phyloP scores from a whole-genome alignment of 2,329 filamentous ascomycete genomes.

The Sclerotinia nivalis region DNA sequence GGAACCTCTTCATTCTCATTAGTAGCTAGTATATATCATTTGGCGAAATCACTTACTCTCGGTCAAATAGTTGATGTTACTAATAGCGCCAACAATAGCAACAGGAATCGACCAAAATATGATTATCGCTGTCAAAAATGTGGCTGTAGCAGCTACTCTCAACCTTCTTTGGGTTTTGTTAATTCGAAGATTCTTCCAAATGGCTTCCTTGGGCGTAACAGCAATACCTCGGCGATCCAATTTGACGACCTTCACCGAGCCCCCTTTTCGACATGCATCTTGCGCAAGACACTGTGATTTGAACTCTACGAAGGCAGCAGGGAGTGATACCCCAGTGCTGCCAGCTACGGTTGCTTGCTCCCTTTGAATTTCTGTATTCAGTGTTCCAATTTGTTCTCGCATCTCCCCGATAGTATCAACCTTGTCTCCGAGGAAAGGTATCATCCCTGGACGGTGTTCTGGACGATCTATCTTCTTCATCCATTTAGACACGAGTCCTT shows the following conservation, averaged over 20 bases:
- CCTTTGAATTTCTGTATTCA: constrained; percentile 69
- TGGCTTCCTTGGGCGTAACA: constrained; percentile 75
- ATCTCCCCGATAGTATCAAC: constrained; percentile 94
- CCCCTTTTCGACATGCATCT: constrained; percentile 77
- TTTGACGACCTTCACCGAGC: constrained; percentile 79
- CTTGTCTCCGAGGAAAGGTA: constrained; percentile 78
- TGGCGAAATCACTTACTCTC: constrained; percentile 39
- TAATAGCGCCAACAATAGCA: constrained; percentile 78
- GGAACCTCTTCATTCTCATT: constrained; percentile 46
- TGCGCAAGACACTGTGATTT: constrained; percentile 78
- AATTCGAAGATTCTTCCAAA: constrained; percentile 83
- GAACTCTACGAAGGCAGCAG: constrained; percentile 87
- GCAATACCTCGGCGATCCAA: constrained; percentile 81
- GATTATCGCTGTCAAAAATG: constrained; percentile 72
- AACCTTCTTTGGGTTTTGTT: constrained; percentile 79
- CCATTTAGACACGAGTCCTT: constrained; percentile 69
- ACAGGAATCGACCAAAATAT: constrained; percentile 81
- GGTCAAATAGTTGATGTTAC: constrained; percentile 74
- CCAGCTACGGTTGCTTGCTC: constrained; percentile 64
- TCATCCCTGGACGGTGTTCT: constrained; percentile 66
- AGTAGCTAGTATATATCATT: constrained; percentile 13
- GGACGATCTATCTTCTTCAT: constrained; percentile 72
- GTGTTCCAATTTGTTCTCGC: constrained; percentile 72
- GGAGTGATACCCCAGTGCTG: constrained; percentile 52
- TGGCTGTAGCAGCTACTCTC: constrained; percentile 65